Base-by-base conservation (phyloP, 768 basidiomycete genomes). In the Tylopilus rubrobrunneus region DNA sequence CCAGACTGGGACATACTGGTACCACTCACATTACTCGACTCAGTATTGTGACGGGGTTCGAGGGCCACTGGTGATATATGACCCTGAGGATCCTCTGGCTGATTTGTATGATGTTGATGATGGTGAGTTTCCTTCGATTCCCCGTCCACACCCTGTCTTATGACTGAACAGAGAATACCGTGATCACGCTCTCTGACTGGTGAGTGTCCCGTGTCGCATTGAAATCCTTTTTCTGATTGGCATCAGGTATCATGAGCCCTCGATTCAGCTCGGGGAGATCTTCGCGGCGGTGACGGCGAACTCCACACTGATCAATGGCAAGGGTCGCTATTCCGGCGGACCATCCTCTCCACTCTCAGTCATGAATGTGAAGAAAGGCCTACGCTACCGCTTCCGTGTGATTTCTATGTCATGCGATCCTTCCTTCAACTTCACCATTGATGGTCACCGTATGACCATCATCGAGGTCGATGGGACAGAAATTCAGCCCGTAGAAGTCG, bases 41-140 rank as follows among this genome's bases (percentile, higher is more conserved):
- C 52, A 52, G 5, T 41, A 41, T 27, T 52, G 52, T 27, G 52
- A 52, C 7, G 52, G 52, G 41, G 21, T 47, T 40, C 67, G 74
- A 29, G 75, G 74, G 1, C 58, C 58, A n/a, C 47, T 34, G 36
- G 45, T 52, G 31, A 52, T 52, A 21, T 52, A 52, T 25, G 51
- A 52, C 28, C 51, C 51, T 2, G 45, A 52, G 17, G 76, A 78
- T 51, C 77, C 77, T 17, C 62, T 72, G 33, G 55, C 52, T 2
- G 21, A 61, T 28, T 53, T 76, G 33, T 78, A 77, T 42, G 76
- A 76, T 46, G 67, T 77, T 5, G 76, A 78, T 55, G 71, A 78
- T 61, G 75, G 75, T 21, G 29, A 33, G 39, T 47, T 21, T 41
- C 7, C 3, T 23, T 25, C 3, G 4, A 19, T 14, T n/a, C 14